These are phyloP conservation scores for Clarireedia sp. DNA, from an alignment of 2,329 filamentous ascomycete species.

Conservation along the genomic window DNA sequence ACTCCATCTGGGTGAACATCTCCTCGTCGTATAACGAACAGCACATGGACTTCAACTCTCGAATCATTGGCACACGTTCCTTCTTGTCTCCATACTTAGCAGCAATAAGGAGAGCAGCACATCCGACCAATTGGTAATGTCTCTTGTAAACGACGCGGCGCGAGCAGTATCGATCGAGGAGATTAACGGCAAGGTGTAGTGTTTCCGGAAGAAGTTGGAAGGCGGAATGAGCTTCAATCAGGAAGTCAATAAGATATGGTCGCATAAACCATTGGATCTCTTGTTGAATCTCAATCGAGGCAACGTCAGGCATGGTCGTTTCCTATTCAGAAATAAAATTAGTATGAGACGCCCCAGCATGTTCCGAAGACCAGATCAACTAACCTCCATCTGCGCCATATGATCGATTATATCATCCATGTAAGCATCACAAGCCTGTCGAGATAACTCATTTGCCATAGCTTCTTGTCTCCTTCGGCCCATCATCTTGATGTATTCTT, in stretches of 20 bases:
- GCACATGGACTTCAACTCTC: slow-evolving; percentile 98
- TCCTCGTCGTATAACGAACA: slow-evolving; percentile 96
- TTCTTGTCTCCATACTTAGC: slow-evolving; percentile 99
- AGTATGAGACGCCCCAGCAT: slow-evolving; percentile 18
- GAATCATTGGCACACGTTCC: slow-evolving; percentile 93
- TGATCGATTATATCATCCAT: slow-evolving; percentile 89
- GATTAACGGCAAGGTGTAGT: slow-evolving; percentile 90
- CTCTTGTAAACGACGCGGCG: slow-evolving; percentile 97
- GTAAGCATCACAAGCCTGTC: slow-evolving; percentile 79
- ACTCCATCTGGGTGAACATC: slow-evolving; percentile 99
- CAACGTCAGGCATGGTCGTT: slow-evolving; percentile 89
- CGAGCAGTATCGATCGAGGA: slow-evolving; percentile 95
- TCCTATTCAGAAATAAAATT: slow-evolving; percentile 39
- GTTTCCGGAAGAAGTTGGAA: slow-evolving; percentile 93
- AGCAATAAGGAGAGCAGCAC: slow-evolving; percentile 89
- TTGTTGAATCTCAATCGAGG: slow-evolving; percentile 96
- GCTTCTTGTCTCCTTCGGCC: slow-evolving; percentile 78
- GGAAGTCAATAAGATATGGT: slow-evolving; percentile 94
- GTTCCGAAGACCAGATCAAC: slow-evolving; percentile 13
- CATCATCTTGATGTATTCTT: slow-evolving; percentile 70
- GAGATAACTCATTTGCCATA: slow-evolving; percentile 82
- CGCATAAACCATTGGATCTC: slow-evolving; percentile 99
- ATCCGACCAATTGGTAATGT: slow-evolving; percentile 96
- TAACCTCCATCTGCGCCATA: slow-evolving; percentile 87
- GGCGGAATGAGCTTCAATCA: slow-evolving; percentile 92